phyloP scores from a whole-genome alignment of 106 monocot species.

The Allium sativum region DNA sequence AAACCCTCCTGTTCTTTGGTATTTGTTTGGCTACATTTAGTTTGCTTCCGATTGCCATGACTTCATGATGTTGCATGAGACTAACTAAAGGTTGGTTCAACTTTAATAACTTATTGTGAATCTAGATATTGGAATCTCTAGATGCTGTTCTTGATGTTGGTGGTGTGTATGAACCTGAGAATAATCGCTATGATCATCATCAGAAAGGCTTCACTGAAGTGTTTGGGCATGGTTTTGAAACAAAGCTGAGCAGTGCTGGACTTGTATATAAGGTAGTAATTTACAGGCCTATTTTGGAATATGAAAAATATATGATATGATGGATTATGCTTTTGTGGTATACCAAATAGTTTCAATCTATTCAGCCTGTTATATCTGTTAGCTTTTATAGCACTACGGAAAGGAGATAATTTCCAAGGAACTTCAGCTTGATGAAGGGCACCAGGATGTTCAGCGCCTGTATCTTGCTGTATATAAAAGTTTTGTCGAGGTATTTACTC shows the following conservation, averaged over 20 bases:
- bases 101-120: not conserved
- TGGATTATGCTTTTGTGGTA: too few species aligned
- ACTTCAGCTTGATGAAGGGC: constrained; percentile 65
- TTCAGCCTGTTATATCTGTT: not conserved
- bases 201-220: constrained; percentile 84
- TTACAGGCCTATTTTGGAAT: too few species aligned
- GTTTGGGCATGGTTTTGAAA: constrained; percentile 88
- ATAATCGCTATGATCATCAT: constrained; percentile 81
- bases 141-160: constrained; percentile 97
- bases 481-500: constrained; percentile 68
- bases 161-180: constrained; percentile 76
- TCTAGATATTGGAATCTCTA: constrained; percentile 63
- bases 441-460: constrained; percentile 70
- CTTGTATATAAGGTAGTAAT: constrained; percentile 82
- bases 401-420: constrained; percentile 89
- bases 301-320: too few species aligned
- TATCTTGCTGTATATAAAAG: constrained; percentile 90
- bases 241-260: constrained; percentile 94
- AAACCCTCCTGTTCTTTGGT: too few species aligned
- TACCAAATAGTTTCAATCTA: too few species aligned
- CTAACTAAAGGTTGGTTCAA: too few species aligned
- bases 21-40: too few species aligned
- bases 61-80: too few species aligned
- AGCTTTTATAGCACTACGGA: constrained; percentile 64
- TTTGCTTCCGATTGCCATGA: too few species aligned